Percentiles rank a stretch among this genome's conserved stretches.
These are phyloP conservation scores for Mentha longifolia DNA, from an alignment of 257 asterid species.

Conservation along the genomic window DNA sequence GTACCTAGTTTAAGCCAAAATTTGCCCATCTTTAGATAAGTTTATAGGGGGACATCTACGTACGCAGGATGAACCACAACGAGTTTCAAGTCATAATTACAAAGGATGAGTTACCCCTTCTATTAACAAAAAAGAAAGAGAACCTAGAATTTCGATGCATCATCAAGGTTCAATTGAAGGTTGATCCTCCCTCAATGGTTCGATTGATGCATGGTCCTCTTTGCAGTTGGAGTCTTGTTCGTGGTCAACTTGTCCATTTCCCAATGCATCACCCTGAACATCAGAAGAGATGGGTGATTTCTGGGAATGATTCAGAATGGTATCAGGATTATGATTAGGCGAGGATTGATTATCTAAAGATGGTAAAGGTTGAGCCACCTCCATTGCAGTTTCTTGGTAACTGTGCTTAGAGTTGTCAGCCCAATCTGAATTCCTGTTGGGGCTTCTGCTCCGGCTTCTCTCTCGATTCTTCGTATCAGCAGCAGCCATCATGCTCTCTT, in stretches of 20 bases:
- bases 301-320: neutral
- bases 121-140: conserved; percentile 23
- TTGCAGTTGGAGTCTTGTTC: conserved; percentile 25
- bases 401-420: conserved; percentile 46
- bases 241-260: neutral
- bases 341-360: conserved; percentile 10
- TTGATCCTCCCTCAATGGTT: conserved; percentile 20
- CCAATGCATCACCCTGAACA: conserved; percentile 19
- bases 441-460: conserved; percentile 44
- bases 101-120: conserved; percentile 14
- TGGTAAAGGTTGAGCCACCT: conserved; percentile 23
- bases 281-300: conserved; percentile 7
- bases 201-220: conserved; percentile 23
- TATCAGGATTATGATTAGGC: conserved; percentile 9
- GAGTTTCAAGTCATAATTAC: conserved; percentile 28
- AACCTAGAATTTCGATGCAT: conserved; percentile 4
- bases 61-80: neutral
- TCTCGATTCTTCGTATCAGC: conserved; percentile 43
- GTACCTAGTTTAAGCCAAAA: conserved; percentile 24
- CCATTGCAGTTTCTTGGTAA: conserved; percentile 68
- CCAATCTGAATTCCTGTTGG: conserved; percentile 49
- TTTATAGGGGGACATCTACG: conserved; percentile 10
- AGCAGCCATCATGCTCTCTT: conserved; percentile 49
- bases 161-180: neutral
- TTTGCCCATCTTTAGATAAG: conserved; percentile 7